These are phyloP conservation scores for Xylariales sp. DNA, from an alignment of 2,329 filamentous ascomycete genomes.

Conservation along the genomic window DNA sequence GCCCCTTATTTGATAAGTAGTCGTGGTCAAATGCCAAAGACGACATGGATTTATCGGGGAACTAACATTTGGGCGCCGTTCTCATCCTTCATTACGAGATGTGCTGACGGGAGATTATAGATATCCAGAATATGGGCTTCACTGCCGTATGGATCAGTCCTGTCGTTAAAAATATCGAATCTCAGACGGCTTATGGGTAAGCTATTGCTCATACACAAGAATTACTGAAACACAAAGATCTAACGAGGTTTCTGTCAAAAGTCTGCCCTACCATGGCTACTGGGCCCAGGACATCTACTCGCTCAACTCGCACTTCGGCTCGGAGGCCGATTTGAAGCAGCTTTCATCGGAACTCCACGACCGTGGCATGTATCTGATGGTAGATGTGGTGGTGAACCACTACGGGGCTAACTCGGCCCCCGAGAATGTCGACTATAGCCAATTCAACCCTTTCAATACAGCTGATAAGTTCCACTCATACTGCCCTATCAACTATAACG, in stretches of 20 bases:
- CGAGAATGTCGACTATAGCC: constrained; percentile 63
- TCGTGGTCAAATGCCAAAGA: background rate
- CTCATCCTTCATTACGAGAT: background rate
- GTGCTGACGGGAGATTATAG: constrained; percentile 20
- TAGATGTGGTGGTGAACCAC: constrained; percentile 70
- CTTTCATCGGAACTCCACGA: constrained; percentile 63
- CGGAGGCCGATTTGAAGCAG: constrained; percentile 62
- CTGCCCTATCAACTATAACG: constrained; percentile 63
- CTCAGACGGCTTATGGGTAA: constrained; percentile 54
- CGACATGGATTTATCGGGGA: background rate
- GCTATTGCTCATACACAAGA: constrained; percentile 15
- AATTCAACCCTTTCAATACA: constrained; percentile 66
- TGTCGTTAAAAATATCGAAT: constrained; percentile 55
- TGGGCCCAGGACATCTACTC: constrained; percentile 64
- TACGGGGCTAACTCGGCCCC: constrained; percentile 62
- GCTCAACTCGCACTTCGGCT: constrained; percentile 72
- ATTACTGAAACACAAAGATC: background rate
- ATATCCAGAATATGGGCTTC: constrained; percentile 61
- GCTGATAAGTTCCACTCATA: constrained; percentile 65
- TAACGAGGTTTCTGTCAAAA: constrained; percentile 20
- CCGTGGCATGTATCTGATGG: constrained; percentile 70
- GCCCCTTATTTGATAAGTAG: background rate
- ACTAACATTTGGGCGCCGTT: background rate
- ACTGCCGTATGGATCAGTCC: constrained; percentile 60
- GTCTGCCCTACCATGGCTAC: constrained; percentile 61